Evolutionary conservation across 2,329 filamentous ascomycete species (phyloP).

Genomic region (Karstenula rhodostoma): DNA sequence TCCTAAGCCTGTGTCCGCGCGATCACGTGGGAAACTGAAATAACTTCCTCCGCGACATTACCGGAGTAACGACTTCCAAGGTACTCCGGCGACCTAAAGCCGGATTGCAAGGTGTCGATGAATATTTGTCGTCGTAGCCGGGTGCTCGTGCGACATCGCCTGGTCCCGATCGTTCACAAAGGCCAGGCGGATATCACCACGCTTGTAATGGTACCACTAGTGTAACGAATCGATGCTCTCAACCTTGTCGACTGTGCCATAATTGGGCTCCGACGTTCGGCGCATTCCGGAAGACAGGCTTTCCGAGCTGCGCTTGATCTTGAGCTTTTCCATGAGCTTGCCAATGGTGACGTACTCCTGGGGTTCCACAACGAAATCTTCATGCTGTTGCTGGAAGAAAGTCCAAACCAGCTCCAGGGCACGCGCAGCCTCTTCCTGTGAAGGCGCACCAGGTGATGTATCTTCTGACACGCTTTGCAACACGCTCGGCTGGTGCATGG

Average conservation of each 20-base stretch:
- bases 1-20: conserved; percentile 20
- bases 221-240: conserved; percentile 42
- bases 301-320: conserved; percentile 65
- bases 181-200: conserved; percentile 21
- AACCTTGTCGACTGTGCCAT: conserved; percentile 35
- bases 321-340: conserved; percentile 85
- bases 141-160: conserved; percentile 22
- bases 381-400: conserved; percentile 78
- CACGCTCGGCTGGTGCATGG: conserved; percentile 23
- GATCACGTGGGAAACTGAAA: conserved; percentile 24
- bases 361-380: conserved; percentile 75
- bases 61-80: conserved; percentile 29
- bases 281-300: conserved; percentile 43
- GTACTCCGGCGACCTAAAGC: conserved; percentile 26
- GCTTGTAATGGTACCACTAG: conserved; percentile 23
- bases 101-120: conserved; percentile 21
- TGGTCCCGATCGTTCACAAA: conserved; percentile 19
- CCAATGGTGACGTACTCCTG: conserved; percentile 80
- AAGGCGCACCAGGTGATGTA: conserved; percentile 67
- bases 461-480: conserved; percentile 33
- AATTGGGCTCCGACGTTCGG: conserved; percentile 47
- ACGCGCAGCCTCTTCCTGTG: conserved; percentile 83
- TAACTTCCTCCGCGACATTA: conserved; percentile 21
- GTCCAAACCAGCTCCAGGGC: conserved; percentile 83
- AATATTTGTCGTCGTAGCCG: conserved; percentile 22